phyloP scores from a whole-genome alignment of 2,329 filamentous ascomycete genomes.

The Botrytis deweyae region DNA sequence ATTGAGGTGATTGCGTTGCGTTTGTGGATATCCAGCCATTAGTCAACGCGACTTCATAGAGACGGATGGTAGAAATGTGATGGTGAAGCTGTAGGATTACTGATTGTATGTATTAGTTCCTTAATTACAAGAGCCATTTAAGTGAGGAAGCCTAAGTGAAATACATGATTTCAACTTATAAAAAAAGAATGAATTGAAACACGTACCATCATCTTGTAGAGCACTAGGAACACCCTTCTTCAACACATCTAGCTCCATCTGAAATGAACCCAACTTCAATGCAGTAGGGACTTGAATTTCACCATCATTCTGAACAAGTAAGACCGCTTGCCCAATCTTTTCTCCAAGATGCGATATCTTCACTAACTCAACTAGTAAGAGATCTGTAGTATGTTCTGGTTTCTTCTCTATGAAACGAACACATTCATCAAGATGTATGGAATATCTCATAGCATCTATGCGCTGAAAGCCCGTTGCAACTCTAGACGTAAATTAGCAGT shows the following conservation, averaged over 20 bases:
- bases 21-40: not conserved
- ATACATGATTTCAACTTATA: not conserved
- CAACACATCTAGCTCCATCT: not conserved
- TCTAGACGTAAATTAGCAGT: not conserved
- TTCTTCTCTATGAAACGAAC: not conserved
- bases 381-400: slow-evolving; percentile 10
- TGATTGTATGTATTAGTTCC: not conserved
- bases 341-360: slow-evolving; percentile 12
- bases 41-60: slow-evolving; percentile 14
- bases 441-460: slow-evolving; percentile 18
- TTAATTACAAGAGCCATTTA: not conserved
- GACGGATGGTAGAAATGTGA: slow-evolving; percentile 9
- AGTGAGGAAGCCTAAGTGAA: not conserved
- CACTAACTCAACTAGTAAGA: slow-evolving; percentile 1
- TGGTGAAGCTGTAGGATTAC: slow-evolving; percentile 19
- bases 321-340: not conserved
- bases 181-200: not conserved
- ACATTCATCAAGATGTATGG: slow-evolving; percentile 13
- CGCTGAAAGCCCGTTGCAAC: slow-evolving; percentile 12
- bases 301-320: not conserved
- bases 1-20: not conserved
- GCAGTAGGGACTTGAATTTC: slow-evolving; percentile 1
- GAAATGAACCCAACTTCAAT: not conserved
- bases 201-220: not conserved
- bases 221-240: not conserved